Percentiles rank a stretch among this genome's conserved stretches.
Evolutionary conservation across 2,329 filamentous ascomycete species (phyloP).

Genomic region (Dichotomopilus funicola): DNA sequence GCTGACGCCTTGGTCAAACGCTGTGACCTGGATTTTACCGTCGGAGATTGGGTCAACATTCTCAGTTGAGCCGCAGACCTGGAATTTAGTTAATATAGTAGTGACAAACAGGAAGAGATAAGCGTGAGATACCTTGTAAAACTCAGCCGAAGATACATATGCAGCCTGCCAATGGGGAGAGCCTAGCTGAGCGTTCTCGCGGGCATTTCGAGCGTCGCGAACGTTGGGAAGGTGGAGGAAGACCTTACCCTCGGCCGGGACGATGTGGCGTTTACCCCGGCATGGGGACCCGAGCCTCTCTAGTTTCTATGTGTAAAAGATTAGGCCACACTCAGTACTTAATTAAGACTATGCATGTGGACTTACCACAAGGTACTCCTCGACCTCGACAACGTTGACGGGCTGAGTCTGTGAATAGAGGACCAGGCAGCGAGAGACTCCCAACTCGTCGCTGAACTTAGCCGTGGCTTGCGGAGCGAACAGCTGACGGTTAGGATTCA

Average conservation of each 20-base stretch:
- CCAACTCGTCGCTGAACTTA: constrained; percentile 40
- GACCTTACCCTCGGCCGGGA: constrained; percentile 36
- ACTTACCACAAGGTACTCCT: constrained; percentile 41
- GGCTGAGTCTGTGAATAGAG: constrained; percentile 30
- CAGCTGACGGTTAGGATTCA: constrained; percentile 19
- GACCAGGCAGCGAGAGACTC: constrained; percentile 40
- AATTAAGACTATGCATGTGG: background rate
- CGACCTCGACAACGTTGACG: constrained; percentile 34
- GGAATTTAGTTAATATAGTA: background rate
- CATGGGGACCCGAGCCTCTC: constrained; percentile 30
- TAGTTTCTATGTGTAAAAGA: constrained; percentile 34
- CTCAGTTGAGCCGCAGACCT: constrained; percentile 28
- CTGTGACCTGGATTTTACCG: constrained; percentile 49
- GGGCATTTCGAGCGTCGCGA: constrained; percentile 49
- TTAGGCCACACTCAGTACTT: constrained; percentile 2
- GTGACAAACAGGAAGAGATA: background rate
- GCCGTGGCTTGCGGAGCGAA: constrained; percentile 27
- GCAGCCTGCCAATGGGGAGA: constrained; percentile 42
- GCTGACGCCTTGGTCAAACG: constrained; percentile 28
- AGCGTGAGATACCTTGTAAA: constrained; percentile 31
- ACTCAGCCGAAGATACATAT: constrained; percentile 40
- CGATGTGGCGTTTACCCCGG: constrained; percentile 34
- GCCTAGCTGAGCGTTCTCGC: constrained; percentile 39
- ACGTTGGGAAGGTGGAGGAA: constrained; percentile 55
- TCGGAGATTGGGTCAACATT: constrained; percentile 40